Conservation (phyloP, 768 basidiomycete genomes). For the Calocybe indica region DNA sequence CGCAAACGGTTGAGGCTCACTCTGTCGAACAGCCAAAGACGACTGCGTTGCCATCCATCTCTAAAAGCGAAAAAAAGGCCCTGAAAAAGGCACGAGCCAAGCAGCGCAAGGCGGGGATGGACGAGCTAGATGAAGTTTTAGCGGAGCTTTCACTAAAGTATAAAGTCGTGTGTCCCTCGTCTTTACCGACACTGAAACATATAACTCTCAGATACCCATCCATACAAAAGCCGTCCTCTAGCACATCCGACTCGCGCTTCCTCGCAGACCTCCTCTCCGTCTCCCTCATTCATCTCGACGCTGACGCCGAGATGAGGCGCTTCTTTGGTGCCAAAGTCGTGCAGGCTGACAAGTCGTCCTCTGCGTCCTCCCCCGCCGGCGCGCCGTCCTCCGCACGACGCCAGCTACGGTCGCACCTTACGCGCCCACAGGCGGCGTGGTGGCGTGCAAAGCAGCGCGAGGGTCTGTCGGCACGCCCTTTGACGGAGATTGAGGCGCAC, state of each 20-base stretch:
- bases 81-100: constrained; percentile 62
- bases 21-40: neutral
- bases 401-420: constrained; percentile 61
- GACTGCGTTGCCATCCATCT: constrained; percentile 7
- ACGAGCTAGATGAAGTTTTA: constrained; percentile 82
- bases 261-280: constrained; percentile 63
- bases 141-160: constrained; percentile 81
- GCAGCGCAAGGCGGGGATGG: constrained; percentile 56
- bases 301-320: constrained; percentile 84
- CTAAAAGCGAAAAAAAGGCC: constrained; percentile 48
- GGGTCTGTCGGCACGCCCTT: constrained; percentile 60
- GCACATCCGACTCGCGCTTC: constrained; percentile 23
- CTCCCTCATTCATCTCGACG: constrained; percentile 77
- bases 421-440: constrained; percentile 73
- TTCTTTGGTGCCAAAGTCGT: constrained; percentile 95
- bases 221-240: constrained; percentile 32
- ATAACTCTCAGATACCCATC: constrained; percentile 41
- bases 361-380: constrained; percentile 25
- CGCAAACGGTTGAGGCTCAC: too few relatives aligned
- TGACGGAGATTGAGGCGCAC: constrained; percentile 49
- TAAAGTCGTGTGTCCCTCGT: constrained; percentile 9
- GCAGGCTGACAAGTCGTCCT: constrained; percentile 43
- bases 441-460: constrained; percentile 64
- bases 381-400: constrained; percentile 33
- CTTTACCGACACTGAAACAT: neutral